Base-by-base conservation (phyloP, 208 protist genomes). In the Herpetomonas muscarum region DNA sequence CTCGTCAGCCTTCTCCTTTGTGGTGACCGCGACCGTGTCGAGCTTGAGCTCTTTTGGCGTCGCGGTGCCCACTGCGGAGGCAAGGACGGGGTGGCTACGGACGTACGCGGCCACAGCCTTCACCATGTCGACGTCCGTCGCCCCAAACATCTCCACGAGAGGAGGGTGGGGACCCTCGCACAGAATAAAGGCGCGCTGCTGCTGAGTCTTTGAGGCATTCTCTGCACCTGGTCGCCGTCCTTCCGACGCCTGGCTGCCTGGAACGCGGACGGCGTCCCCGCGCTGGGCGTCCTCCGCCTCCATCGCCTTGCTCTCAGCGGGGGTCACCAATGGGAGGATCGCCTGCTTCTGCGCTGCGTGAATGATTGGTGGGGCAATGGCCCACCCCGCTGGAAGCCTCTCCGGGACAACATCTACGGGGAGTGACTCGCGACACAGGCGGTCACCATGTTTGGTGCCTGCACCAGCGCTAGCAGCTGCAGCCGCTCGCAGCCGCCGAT, bases 321-420 rank as follows among this genome's bases (percentile, higher is more conserved):
- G 42, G 19, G 36, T 17, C 30, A 63, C 45, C 2, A 63, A 32
- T 4, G 57, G 46, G n/a, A 64, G n/a, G 10, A 64, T 48, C 1
- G 58, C 58, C 17, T 21, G 41, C 9, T 46, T 32, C 30, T 45
- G 3, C n/a, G 46, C 17, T 13, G 48, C 24, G 28, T 55, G 49
- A 29, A 30, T 49, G 3, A 64, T 6, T 3, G 58, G 37, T 9
- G 58, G 58, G 34, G 58, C 58, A 6, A 55, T 48, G 13, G 47
- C 13, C 58, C 58, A 64, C 10, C 58, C 58, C 7, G 7, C 2
- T 21, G 6, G 31, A 4, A 64, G 28, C 47, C 19, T 39, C 7
- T 4, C 48, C 37, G 48, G 48, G n/a, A 56, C 9, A 2, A 64
- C n/a, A 19, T 21, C 6, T 7, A 64, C 26, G 2, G 58, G 58